A percentile compares a stretch with the other conserved stretches of the same genome.
Conservation (phyloP, 345 rosid species). For the Cardamine chenopodiifolia region DNA sequence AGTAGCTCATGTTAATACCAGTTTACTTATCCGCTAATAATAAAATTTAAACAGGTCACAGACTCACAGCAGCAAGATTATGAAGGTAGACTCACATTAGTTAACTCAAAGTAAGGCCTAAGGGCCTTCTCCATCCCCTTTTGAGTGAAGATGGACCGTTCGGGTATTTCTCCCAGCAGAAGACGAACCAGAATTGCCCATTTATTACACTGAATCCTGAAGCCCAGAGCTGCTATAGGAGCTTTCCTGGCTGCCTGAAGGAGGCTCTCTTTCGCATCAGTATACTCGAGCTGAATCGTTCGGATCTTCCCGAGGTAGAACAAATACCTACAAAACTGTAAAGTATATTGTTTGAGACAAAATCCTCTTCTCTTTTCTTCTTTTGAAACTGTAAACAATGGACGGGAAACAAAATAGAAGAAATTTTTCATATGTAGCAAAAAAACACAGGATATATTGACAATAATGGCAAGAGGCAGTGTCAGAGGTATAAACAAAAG, state of each 20-base stretch:
- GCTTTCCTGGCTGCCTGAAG: slow-evolving; percentile 92
- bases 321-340: slow-evolving; percentile 87
- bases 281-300: slow-evolving; percentile 88
- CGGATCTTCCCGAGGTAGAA: slow-evolving; percentile 90
- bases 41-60: neutral
- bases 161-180: slow-evolving; percentile 86
- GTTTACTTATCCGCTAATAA: neutral
- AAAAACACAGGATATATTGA: neutral
- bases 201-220: slow-evolving; percentile 78
- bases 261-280: slow-evolving; percentile 90
- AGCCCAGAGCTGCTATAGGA: slow-evolving; percentile 76
- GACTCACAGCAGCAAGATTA: neutral
- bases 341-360: neutral
- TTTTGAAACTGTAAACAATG: neutral
- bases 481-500: slow-evolving; percentile 3
- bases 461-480: neutral
- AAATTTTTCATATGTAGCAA: neutral
- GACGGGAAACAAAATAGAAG: neutral
- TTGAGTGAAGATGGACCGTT: slow-evolving; percentile 80
- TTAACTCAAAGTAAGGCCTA: slow-evolving; percentile 84
- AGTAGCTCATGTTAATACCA: neutral
- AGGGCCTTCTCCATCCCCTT: slow-evolving; percentile 88
- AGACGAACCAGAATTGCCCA: slow-evolving; percentile 84
- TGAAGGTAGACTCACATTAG: slow-evolving; percentile 65
- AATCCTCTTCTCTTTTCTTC: neutral